Conservation (phyloP, 805 yeast species). For the Candida caryicola region DNA sequence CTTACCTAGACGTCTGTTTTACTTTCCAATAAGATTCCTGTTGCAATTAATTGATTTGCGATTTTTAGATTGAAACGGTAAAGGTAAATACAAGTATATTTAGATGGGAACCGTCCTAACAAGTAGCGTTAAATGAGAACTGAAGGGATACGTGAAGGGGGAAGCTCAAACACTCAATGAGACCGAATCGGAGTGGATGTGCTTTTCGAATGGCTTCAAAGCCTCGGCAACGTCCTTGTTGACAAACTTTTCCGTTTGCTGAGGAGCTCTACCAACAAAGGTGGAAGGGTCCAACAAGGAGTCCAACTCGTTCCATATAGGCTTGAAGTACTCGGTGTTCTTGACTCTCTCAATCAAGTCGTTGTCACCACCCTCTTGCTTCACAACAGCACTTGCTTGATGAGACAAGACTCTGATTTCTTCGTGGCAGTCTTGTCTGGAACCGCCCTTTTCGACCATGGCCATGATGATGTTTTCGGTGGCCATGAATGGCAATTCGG, state of each 20-base stretch:
- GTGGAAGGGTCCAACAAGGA: constrained; percentile 83
- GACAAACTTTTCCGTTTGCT: constrained; percentile 93
- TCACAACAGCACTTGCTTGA: constrained; percentile 95
- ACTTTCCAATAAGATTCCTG: no score
- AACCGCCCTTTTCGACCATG: constrained; percentile 96
- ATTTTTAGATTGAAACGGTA: no score
- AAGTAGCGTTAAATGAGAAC: no score
- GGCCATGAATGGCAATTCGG: constrained; percentile 99
- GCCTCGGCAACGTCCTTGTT: constrained; percentile 82
- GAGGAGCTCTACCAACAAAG: constrained; percentile 97
- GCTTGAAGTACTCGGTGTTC: constrained; percentile 76
- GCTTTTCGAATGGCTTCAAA: constrained; percentile 59
- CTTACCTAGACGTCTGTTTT: no score
- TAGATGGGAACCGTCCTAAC: no score
- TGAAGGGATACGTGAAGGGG: background rate
- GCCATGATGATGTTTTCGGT: constrained; percentile 99
- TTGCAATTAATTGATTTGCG: no score
- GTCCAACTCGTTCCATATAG: constrained; percentile 84
- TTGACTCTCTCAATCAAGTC: constrained; percentile 88
- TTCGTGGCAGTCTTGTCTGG: constrained; percentile 98
- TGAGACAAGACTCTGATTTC: constrained; percentile 94
- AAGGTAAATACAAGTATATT: no score
- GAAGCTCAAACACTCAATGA: constrained; percentile 59
- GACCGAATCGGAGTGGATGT: constrained; percentile 65
- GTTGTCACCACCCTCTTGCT: constrained; percentile 97